Base-by-base conservation (phyloP, 1,284 basidiomycete species). In the Sanghuangporus sanghuang region DNA sequence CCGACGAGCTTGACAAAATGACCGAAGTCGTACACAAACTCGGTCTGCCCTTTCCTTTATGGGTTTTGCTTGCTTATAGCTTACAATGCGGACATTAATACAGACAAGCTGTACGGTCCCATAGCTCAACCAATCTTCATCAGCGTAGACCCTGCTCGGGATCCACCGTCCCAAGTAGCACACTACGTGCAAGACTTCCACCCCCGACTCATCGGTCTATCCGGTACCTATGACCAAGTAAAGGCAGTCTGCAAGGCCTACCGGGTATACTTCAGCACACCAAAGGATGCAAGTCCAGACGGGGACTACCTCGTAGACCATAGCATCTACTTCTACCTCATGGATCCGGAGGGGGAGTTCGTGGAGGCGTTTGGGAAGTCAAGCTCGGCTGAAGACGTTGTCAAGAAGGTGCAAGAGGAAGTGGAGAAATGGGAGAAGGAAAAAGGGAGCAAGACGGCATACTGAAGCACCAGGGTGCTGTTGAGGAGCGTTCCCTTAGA, bases 261-360 rank as follows among this genome's bases (percentile, higher is more conserved):
- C 76, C 89, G 97, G 38, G 96, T 99, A 42, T 99, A 99, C 78
- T 99, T 99, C 80, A 96, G 93, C 18, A 98, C 96, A 5, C 97
- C 96, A 2, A 95, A 95, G 2, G 81, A 92, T 70, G 93, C 96
- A 6, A 86, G 92, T 71, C 86, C 96, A 0, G 85, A 80, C 18
- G 87, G 86, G 58, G 96, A 99, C 79, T 99, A 99, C 74, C 85
- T 99, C 59, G 96, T 99, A 38, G 95, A 97, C 75, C 95, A 98
- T 76, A 90, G 90, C 59, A 98, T 98, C 73, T 98, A 96, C 75
- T 94, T 99, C 73, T 99, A 99, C 77, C 84, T 99, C 40, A 98
- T 99, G 95, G 95, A 98, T 73, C 96, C 97, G 0, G 77, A 88
- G 7, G 96, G 96, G 18, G 84, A 91, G 72, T 99, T 98, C 70